These are phyloP conservation scores for Graphilbum fragrans DNA, from an alignment of 2,329 filamentous ascomycete species.

Conservation along the genomic window DNA sequence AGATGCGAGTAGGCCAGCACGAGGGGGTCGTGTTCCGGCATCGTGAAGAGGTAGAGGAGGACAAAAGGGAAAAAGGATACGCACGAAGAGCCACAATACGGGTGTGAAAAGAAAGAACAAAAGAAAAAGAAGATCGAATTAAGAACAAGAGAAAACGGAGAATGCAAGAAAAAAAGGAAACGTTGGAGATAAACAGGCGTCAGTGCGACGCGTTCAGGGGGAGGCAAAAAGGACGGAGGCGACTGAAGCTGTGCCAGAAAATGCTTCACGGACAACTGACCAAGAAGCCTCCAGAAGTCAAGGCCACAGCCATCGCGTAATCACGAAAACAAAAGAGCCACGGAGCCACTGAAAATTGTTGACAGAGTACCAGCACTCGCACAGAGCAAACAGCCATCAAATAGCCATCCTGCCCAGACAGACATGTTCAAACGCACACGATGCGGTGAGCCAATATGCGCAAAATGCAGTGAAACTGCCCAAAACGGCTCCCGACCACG, in stretches of 20 bases:
- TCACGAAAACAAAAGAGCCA: too few species aligned
- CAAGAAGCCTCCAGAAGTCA: too few species aligned
- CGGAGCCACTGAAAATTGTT: too few species aligned
- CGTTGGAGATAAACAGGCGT: background rate
- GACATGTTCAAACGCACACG: too few species aligned
- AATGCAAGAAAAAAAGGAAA: background rate
- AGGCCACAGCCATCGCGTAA: too few species aligned
- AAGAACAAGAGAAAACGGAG: background rate
- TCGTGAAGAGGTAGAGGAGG: constrained; percentile 10
- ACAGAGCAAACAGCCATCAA: too few species aligned
- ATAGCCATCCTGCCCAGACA: too few species aligned
- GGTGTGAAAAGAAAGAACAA: background rate
- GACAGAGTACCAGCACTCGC: too few species aligned
- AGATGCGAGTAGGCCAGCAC: constrained; percentile 38
- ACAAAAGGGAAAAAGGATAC: background rate
- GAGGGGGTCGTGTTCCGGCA: constrained; percentile 31
- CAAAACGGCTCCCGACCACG: background rate
- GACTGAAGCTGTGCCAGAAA: background rate
- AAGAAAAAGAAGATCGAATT: background rate
- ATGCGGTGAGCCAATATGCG: too few species aligned
- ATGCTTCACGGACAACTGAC: too few species aligned
- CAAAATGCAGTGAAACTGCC: too few species aligned
- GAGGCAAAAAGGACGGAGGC: background rate
- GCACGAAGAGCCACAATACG: background rate
- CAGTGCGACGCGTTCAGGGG: background rate